Conservation (phyloP, 2,329 filamentous ascomycete species). For the Diaporthe citri region DNA sequence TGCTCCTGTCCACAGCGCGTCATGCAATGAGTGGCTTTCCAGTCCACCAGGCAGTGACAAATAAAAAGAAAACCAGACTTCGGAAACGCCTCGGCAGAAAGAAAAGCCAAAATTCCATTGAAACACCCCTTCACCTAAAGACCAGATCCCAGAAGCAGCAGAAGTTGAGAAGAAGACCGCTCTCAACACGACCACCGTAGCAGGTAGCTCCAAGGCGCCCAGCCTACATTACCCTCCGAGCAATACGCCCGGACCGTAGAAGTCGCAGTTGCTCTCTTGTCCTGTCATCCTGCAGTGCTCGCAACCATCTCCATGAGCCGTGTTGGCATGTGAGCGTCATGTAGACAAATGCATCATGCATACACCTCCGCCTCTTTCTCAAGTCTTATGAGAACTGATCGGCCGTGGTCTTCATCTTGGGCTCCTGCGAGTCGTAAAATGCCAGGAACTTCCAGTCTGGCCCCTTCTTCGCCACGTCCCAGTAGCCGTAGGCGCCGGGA, state of each 20-base stretch:
- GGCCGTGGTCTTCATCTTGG: constrained; percentile 38
- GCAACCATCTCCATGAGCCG: neutral
- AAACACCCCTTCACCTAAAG: constrained; percentile 3
- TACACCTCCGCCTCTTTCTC: neutral
- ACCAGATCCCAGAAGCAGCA: constrained; percentile 1
- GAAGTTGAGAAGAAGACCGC: neutral
- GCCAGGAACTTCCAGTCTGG: constrained; percentile 41
- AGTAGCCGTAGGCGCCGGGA: constrained; percentile 40
- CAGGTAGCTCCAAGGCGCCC: constrained; percentile 23
- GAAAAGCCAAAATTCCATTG: neutral
- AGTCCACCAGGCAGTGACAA: neutral
- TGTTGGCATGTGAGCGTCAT: neutral
- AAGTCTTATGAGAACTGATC: constrained; percentile 34
- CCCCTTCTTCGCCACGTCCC: constrained; percentile 40
- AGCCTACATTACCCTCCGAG: neutral
- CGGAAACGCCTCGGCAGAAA: neutral
- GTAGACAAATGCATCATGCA: neutral
- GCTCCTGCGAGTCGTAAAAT: constrained; percentile 40
- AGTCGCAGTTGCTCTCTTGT: neutral
- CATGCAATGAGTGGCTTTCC: constrained; percentile 15
- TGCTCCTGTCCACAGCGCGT: neutral
- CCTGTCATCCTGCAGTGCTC: neutral
- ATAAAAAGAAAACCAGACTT: neutral
- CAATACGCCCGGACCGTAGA: neutral
- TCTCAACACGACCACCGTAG: neutral